These are phyloP conservation scores for Pseudogymnoascus sp. DNA, from an alignment of 2,329 filamentous ascomycete species.

Conservation along the genomic window DNA sequence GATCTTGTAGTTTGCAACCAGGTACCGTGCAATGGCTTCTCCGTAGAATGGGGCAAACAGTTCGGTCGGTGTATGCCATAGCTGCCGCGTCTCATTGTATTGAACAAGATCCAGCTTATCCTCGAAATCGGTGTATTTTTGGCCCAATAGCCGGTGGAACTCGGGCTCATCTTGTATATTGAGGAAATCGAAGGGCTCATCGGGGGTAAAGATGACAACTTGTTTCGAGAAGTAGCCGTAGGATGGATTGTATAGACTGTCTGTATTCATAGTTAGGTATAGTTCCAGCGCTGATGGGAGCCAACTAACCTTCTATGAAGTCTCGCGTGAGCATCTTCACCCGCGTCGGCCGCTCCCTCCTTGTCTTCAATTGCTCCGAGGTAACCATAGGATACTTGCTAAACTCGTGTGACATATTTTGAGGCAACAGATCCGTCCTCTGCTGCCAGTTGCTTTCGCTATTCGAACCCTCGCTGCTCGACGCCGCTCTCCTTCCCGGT, in stretches of 20 bases:
- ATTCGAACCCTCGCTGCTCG: slow-evolving; percentile 21
- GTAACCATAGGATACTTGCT: slow-evolving; percentile 77
- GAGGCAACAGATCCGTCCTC: slow-evolving; percentile 64
- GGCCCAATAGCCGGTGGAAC: slow-evolving; percentile 70
- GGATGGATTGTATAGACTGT: slow-evolving; percentile 87
- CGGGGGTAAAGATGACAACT: slow-evolving; percentile 90
- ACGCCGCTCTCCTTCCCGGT: slow-evolving; percentile 17
- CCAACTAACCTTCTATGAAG: slow-evolving; percentile 77
- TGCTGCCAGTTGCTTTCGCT: slow-evolving; percentile 81
- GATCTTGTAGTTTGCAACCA: slow-evolving; percentile 92
- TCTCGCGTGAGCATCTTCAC: slow-evolving; percentile 97
- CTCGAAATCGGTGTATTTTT: slow-evolving; percentile 84
- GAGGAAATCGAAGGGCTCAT: slow-evolving; percentile 84
- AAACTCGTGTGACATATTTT: slow-evolving; percentile 75
- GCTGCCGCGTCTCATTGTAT: slow-evolving; percentile 66
- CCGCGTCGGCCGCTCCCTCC: slow-evolving; percentile 69
- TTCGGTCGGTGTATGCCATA: slow-evolving; percentile 98
- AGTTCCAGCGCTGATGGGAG: not conserved
- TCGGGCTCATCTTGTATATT: slow-evolving; percentile 73
- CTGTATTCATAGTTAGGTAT: slow-evolving; percentile 39
- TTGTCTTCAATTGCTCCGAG: slow-evolving; percentile 64
- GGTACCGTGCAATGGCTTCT: slow-evolving; percentile 91
- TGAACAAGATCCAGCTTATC: slow-evolving; percentile 70
- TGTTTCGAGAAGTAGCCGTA: slow-evolving; percentile 97
- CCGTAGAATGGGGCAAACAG: slow-evolving; percentile 95